Evolutionary conservation across 2,329 filamentous ascomycete genomes (phyloP).

Genomic region (Penicillium sp.): DNA sequence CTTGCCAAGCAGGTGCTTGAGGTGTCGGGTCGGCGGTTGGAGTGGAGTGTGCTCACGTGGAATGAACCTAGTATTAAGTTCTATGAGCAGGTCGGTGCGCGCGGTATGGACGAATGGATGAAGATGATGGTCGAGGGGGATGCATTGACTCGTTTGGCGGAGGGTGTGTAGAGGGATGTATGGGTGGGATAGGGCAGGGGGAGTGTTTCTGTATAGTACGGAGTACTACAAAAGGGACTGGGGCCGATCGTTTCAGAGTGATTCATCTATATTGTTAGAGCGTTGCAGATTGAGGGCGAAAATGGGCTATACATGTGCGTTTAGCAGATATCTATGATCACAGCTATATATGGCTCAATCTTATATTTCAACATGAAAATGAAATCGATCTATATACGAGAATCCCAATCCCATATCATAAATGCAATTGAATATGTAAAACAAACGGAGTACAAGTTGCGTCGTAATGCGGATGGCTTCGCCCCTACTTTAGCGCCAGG

Average conservation of each 20-base stretch:
- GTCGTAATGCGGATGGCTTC: background rate
- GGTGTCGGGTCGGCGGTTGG: conserved; percentile 65
- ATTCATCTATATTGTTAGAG: background rate
- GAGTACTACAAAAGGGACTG: background rate
- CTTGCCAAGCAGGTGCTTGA: conserved; percentile 70
- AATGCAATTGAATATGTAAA: background rate
- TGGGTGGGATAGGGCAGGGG: background rate
- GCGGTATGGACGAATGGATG: conserved; percentile 42
- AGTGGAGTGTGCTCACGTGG: conserved; percentile 89
- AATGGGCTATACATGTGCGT: background rate
- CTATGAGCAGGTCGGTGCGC: conserved; percentile 51
- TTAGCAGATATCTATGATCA: background rate
- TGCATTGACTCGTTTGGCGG: conserved; percentile 36
- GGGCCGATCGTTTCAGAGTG: background rate
- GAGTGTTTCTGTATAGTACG: background rate
- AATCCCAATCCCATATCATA: background rate
- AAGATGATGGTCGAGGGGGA: conserved; percentile 45
- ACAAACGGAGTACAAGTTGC: background rate
- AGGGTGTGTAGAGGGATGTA: conserved; percentile 10
- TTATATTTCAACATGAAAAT: background rate
- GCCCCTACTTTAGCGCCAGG: conserved; percentile 7
- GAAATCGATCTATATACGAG: background rate
- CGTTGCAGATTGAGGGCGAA: background rate
- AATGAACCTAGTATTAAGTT: conserved; percentile 85
- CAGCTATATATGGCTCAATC: background rate